A percentile compares a stretch with the other conserved stretches of the same genome.
These are phyloP conservation scores for Leucocoprinus sp. DNA, from an alignment of 768 basidiomycete species.

Conservation along the genomic window DNA sequence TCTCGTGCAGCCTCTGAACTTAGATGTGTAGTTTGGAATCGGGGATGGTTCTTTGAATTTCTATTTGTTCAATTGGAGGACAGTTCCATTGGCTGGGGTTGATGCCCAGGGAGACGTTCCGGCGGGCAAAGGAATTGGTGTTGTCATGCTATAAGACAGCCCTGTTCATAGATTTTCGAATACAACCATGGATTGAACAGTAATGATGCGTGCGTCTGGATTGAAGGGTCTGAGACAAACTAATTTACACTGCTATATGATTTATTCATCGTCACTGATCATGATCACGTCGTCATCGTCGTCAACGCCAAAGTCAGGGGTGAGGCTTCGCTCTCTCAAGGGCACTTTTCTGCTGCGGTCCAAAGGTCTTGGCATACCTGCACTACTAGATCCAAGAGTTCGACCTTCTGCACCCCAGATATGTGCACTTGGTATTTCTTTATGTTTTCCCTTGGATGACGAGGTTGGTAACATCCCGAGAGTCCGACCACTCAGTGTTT, in stretches of 20 bases:
- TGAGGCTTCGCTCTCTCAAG: constrained; percentile 47
- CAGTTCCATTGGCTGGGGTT: constrained; percentile 69
- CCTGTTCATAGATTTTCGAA: background rate
- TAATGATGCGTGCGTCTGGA: constrained; percentile 14
- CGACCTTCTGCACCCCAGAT: constrained; percentile 43
- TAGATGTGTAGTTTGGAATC: constrained; percentile 66
- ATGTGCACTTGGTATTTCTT: constrained; percentile 31
- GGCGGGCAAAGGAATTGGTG: constrained; percentile 79
- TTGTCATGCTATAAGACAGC: constrained; percentile 78
- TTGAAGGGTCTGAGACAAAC: constrained; percentile 1
- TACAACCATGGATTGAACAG: background rate
- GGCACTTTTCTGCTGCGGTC: constrained; percentile 31
- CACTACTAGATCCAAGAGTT: constrained; percentile 47
- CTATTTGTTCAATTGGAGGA: constrained; percentile 95
- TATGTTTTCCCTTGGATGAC: constrained; percentile 46
- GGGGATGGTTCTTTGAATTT: constrained; percentile 90
- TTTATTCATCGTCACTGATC: constrained; percentile 57
- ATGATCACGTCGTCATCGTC: constrained; percentile 81
- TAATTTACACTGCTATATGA: constrained; percentile 2
- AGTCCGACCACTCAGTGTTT: constrained; percentile 52
- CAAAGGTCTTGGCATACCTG: constrained; percentile 37
- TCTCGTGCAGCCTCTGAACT: constrained; percentile 8
- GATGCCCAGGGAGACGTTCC: constrained; percentile 37
- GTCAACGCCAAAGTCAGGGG: constrained; percentile 81
- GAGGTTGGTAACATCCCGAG: constrained; percentile 19